phyloP scores from a whole-genome alignment of 176 grass and related monocot species.

The Zea luxurians region DNA sequence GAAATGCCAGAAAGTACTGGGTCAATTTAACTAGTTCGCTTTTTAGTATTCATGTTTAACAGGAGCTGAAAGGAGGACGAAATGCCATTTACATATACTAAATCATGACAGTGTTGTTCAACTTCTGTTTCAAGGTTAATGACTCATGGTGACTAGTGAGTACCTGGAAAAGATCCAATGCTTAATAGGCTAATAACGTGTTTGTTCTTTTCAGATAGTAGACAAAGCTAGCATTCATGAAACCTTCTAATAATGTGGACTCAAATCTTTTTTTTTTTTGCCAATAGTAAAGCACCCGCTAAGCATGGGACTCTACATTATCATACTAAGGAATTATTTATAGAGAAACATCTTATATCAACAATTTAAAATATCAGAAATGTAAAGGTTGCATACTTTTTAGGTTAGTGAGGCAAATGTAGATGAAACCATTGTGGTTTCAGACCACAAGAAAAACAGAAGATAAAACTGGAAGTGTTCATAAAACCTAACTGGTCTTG shows the following conservation, averaged over 20 bases:
- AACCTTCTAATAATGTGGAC: neutral
- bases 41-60: neutral
- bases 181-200: neutral
- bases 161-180: conserved; percentile 6
- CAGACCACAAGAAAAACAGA: conserved; percentile 25
- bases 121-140: neutral
- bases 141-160: neutral
- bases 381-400: neutral
- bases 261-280: conserved; percentile 12
- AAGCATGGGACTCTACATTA: neutral
- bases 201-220: conserved; percentile 25
- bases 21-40: neutral
- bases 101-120: conserved; percentile 1
- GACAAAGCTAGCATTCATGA: conserved; percentile 1
- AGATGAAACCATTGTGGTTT: neutral
- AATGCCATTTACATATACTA: neutral
- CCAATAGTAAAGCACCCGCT: neutral
- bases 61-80: neutral
- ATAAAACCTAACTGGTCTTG: neutral
- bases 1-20: neutral
- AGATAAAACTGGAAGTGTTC: neutral
- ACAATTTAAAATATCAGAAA: conserved; percentile 11
- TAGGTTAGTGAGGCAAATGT: neutral
- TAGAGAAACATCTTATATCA: neutral
- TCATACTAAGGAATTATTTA: conserved; percentile 20